Conservation (phyloP, 2,329 filamentous ascomycete genomes). For the Fusarium continuum region DNA sequence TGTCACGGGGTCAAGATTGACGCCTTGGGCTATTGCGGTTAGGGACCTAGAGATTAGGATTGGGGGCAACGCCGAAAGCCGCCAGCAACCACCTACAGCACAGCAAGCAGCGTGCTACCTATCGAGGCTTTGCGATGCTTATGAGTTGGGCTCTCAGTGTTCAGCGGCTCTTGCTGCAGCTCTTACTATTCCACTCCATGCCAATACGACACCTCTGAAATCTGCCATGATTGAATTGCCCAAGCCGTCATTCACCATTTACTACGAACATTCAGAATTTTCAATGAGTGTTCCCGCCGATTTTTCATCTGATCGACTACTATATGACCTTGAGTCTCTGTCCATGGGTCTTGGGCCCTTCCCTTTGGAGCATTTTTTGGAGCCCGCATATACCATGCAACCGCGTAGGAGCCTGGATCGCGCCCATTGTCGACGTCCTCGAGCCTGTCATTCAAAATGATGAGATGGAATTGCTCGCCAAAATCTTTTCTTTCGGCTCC, state of each 20-base stretch:
- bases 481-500: neutral
- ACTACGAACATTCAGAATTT: neutral
- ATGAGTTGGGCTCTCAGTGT: neutral
- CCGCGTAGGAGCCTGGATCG: neutral
- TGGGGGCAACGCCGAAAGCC: neutral
- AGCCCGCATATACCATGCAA: constrained; percentile 3
- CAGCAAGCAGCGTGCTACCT: constrained; percentile 5
- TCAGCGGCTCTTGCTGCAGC: constrained; percentile 11
- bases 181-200: constrained; percentile 8
- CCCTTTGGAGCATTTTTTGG: constrained; percentile 15
- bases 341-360: neutral
- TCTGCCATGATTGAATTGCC: neutral
- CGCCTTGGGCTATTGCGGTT: neutral
- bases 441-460: neutral
- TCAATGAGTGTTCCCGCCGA: neutral
- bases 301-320: neutral
- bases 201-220: neutral
- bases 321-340: constrained; percentile 1
- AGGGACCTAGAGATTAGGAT: neutral
- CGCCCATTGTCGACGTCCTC: neutral
- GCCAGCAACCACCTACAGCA: neutral
- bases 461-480: neutral
- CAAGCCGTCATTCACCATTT: neutral
- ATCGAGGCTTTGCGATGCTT: constrained; percentile 9
- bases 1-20: neutral